Conservation (phyloP, 176 grass and related monocot genomes). For the Juncus effusus region DNA sequence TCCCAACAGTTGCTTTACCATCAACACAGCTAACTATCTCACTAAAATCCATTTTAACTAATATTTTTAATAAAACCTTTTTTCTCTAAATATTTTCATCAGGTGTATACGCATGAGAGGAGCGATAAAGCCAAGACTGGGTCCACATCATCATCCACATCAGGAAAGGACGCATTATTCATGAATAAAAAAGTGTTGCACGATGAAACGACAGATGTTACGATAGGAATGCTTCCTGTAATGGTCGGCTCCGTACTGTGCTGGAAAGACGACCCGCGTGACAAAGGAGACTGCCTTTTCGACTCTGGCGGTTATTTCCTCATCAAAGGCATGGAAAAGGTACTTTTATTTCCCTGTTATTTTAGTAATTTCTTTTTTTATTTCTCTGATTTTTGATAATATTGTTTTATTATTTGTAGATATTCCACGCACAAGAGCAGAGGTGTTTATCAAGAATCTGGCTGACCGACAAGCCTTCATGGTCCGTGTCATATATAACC, state of each 20-base stretch:
- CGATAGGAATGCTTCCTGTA: conserved; percentile 64
- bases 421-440: conserved; percentile 90
- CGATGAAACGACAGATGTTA: conserved; percentile 51
- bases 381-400: not conserved
- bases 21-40: too few relatives aligned
- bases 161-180: conserved; percentile 47
- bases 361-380: not conserved
- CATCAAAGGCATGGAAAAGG: conserved; percentile 99
- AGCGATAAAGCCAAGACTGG: conserved; percentile 78
- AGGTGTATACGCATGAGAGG: conserved; percentile 81
- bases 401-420: conserved; percentile 40
- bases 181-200: conserved; percentile 41
- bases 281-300: conserved; percentile 75
- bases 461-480: conserved; percentile 56
- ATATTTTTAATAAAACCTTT: not conserved
- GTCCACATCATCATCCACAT: conserved; percentile 4
- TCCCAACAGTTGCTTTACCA: too few relatives aligned
- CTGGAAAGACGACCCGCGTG: conserved; percentile 42
- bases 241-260: conserved; percentile 92
- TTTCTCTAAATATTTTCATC: conserved; percentile 11
- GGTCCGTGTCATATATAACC: conserved; percentile 56
- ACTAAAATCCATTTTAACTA: too few relatives aligned
- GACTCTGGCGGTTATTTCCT: conserved; percentile 96
- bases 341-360: conserved; percentile 38
- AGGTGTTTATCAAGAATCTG: conserved; percentile 78